Evolutionary conservation across 2,329 filamentous ascomycete genomes (phyloP).

Genomic region (Ascosphaera acerosa): DNA sequence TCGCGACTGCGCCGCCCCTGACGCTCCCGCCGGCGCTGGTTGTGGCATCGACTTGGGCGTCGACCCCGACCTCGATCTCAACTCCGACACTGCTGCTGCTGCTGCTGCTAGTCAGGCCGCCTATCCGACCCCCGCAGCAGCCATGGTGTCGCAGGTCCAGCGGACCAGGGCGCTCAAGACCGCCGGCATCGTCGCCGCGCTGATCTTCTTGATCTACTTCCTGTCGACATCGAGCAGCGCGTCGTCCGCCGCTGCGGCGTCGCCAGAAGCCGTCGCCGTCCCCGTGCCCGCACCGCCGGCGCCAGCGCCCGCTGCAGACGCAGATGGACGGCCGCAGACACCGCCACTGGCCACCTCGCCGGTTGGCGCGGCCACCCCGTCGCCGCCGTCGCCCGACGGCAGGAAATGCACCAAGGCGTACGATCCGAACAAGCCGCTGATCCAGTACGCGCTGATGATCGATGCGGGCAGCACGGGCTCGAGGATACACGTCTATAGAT

Average conservation of each 20-base stretch:
- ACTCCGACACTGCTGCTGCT: too few species aligned
- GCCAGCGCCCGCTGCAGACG: constrained; percentile 9
- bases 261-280: constrained; percentile 9
- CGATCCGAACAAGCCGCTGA: constrained; percentile 71
- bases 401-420: constrained; percentile 58
- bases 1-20: too few species aligned
- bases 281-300: constrained; percentile 7
- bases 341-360: constrained; percentile 6
- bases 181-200: constrained; percentile 31
- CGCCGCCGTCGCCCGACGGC: constrained; percentile 12
- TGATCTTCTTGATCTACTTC: constrained; percentile 32
- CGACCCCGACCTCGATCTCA: too few species aligned
- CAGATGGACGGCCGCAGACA: neutral
- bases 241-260: constrained; percentile 6
- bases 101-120: too few species aligned
- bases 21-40: too few species aligned
- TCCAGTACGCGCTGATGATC: constrained; percentile 97
- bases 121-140: constrained; percentile 11
- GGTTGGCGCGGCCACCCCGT: constrained; percentile 10
- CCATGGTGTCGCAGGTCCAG: constrained; percentile 36
- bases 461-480: constrained; percentile 95
- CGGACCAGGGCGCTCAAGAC: constrained; percentile 35
- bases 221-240: constrained; percentile 18
- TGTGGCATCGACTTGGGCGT: too few species aligned
- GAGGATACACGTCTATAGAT: constrained; percentile 93